Conservation (phyloP, 1,139 yeast species). For the Trichomonascaceae sp. region DNA sequence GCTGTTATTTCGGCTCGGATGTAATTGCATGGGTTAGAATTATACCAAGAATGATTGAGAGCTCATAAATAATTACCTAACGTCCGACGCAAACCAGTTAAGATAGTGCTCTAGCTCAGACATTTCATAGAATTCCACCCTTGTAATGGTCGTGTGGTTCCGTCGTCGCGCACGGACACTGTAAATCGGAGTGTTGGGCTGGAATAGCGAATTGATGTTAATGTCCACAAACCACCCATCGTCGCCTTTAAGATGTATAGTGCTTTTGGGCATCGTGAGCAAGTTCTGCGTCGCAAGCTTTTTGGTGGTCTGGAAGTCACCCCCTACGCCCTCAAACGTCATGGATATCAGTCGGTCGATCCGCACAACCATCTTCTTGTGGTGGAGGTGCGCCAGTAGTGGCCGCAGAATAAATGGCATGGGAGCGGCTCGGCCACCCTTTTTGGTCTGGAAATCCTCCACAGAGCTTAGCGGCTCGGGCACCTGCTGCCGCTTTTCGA, state of each 20-base stretch:
- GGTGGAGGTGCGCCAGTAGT: constrained; percentile 54
- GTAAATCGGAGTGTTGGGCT: constrained; percentile 20
- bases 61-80: too few relatives aligned
- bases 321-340: constrained; percentile 23
- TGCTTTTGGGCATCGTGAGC: constrained; percentile 19
- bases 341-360: constrained; percentile 33
- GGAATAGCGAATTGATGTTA: constrained; percentile 19
- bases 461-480: constrained; percentile 17
- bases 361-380: constrained; percentile 37
- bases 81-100: constrained; percentile 31
- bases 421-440: background rate
- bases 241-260: constrained; percentile 9
- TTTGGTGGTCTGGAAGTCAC: constrained; percentile 6
- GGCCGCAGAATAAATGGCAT: constrained; percentile 40
- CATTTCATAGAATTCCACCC: constrained; percentile 38
- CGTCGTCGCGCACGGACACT: constrained; percentile 28
- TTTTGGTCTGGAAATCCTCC: background rate
- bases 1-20: too few relatives aligned
- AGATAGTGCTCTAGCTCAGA: constrained; percentile 54
- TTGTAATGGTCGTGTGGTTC: constrained; percentile 19
- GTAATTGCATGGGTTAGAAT: too few relatives aligned
- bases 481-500: constrained; percentile 30
- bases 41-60: too few relatives aligned
- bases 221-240: constrained; percentile 12
- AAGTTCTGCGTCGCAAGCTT: constrained; percentile 6